Evolutionary conservation across 2,329 filamentous ascomycete genomes (phyloP).

Genomic region (Whalleya microplaca): DNA sequence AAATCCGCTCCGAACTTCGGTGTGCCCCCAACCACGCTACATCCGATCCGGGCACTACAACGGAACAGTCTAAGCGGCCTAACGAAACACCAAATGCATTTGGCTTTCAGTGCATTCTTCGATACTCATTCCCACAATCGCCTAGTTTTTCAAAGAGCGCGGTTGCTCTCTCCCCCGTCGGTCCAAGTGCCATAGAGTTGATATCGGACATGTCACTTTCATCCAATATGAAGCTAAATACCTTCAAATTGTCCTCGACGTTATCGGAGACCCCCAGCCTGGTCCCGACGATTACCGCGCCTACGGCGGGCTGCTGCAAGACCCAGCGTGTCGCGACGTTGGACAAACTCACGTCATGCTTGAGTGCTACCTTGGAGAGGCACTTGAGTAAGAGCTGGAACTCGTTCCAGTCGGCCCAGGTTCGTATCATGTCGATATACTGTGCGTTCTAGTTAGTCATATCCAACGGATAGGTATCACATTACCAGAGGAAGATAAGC

Average conservation of each 20-base stretch:
- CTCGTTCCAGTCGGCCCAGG: constrained; percentile 36
- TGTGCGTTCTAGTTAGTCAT: constrained; percentile 12
- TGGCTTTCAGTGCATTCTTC: constrained; percentile 28
- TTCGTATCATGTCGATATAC: constrained; percentile 39
- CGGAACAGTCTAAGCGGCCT: no score
- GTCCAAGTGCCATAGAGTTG: constrained; percentile 28
- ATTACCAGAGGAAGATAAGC: background rate
- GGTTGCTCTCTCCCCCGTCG: constrained; percentile 13
- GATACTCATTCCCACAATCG: constrained; percentile 41
- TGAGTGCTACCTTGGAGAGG: constrained; percentile 29
- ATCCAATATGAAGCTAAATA: constrained; percentile 32
- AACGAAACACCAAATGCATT: no score
- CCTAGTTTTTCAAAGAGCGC: constrained; percentile 33
- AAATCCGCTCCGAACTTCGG: background rate
- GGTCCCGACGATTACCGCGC: constrained; percentile 41
- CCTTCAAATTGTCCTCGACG: constrained; percentile 33
- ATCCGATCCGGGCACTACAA: no score
- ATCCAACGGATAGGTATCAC: background rate
- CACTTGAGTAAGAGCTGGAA: constrained; percentile 36
- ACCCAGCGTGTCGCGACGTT: constrained; percentile 41
- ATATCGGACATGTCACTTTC: constrained; percentile 32
- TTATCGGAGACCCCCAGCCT: constrained; percentile 36
- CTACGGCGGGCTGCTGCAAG: constrained; percentile 38
- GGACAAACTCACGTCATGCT: constrained; percentile 34
- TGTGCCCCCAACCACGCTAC: no score